Base-by-base conservation (phyloP, 225 moss, liverwort and hornwort species). In the Anthoceros angustus region DNA sequence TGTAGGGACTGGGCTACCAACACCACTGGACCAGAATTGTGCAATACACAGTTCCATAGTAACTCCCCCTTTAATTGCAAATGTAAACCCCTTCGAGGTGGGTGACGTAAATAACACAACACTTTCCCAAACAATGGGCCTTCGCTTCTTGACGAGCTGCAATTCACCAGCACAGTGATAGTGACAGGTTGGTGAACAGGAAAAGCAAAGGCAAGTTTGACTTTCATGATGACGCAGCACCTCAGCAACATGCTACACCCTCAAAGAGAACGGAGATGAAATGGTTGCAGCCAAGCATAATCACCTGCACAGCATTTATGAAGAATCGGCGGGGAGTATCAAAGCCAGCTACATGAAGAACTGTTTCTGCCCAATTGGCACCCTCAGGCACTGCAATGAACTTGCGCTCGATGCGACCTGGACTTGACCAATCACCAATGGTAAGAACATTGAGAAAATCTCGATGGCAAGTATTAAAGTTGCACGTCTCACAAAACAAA, bases 41-140 rank as follows among this genome's bases (percentile, higher is more conserved):
- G 88, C 95, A 73, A 95, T 86, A 25, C 91, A 91, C 20, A 95
- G 83, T 82, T 95, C 95, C 91, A 95, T 87, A 32, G 91, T 95
- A 43, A 91, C 70, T 74, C 95, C 95, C 67, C 88, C 95, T 75
- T 84, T 76, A 71, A 88, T 72, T 63, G 88, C 77, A 65, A 95
- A 95, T 45, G 95, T 77, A 67, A 88, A 95, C 62, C 74, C 71
- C 71, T 85, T 91, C 9, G 86, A 80, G 32, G 85, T 82, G 42
- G 88, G 85, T 46, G 86, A 70, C 67, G 86, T 81, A 65, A 91
- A 95, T 65, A 42, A 85, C 67, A 81, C 77, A 75, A 82, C 77
- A 69, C 71, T 82, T 60, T 86, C 76, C 91, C 95, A 91, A 40
- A 86, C 85, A 62, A 79, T 73, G 20, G 95, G 91, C 70, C 86